Percentiles rank a stretch among this genome's conserved stretches.
Conservation (phyloP, 495 filamentous ascomycete genomes). For the Pseudoneurospora amorphoporcata region DNA sequence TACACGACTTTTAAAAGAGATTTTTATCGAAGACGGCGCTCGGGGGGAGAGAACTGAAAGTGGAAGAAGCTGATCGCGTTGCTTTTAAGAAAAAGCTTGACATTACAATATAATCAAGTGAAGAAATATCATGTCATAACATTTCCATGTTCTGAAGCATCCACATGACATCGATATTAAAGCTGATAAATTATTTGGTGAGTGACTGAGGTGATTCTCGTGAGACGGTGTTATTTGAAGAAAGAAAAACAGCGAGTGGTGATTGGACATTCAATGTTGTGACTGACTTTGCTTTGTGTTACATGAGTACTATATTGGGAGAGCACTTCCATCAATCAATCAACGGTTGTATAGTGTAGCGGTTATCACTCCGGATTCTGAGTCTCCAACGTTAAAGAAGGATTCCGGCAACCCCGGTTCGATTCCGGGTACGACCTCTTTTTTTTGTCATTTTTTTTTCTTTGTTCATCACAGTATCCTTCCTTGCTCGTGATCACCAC, state of each 20-base stretch:
- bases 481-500: not conserved
- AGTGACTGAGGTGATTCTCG: no score
- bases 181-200: no score
- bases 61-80: not conserved
- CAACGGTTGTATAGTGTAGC: not conserved
- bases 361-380: not conserved
- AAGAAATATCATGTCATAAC: not conserved
- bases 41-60: not conserved
- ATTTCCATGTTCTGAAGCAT: not conserved
- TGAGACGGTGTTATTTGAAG: no score
- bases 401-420: slow-evolving; percentile 5
- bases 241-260: no score
- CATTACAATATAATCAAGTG: not conserved
- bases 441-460: not conserved
- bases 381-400: not conserved
- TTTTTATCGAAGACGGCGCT: no score
- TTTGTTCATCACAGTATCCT: not conserved
- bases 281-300: no score
- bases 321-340: not conserved
- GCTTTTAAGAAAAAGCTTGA: not conserved
- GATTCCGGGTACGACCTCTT: slow-evolving; percentile 13
- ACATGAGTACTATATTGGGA: fast-evolving
- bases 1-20: no score
- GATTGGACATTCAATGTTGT: no score
- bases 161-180: not conserved